Evolutionary conservation across 129 eudicot genomes (phyloP).

Genomic region (Tagetes patula): DNA sequence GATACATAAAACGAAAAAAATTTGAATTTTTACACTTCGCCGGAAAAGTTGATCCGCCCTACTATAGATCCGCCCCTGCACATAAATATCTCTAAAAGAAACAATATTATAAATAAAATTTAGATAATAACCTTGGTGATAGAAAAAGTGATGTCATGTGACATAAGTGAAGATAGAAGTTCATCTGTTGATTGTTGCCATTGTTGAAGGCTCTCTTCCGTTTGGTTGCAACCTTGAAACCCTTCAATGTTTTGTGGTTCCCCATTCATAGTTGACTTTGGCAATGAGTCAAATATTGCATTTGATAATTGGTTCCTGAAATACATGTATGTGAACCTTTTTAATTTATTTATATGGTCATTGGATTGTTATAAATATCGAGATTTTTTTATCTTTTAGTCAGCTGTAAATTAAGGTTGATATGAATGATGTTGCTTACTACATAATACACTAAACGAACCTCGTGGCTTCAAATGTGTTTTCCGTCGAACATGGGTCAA

Average conservation of each 20-base stretch:
- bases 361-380: background rate
- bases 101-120: background rate
- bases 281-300: conserved; percentile 50
- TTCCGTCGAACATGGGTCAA: conserved; percentile 37
- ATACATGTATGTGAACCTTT: conserved; percentile 6
- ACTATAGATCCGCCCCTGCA: too few relatives aligned
- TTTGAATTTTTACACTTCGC: too few relatives aligned
- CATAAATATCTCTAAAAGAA: too few relatives aligned
- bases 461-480: conserved; percentile 42
- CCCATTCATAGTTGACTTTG: conserved; percentile 42
- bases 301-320: conserved; percentile 49
- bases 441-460: conserved; percentile 24
- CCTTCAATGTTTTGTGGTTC: conserved; percentile 46
- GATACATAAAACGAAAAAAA: too few relatives aligned
- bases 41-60: too few relatives aligned
- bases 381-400: background rate
- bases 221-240: conserved; percentile 36
- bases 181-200: conserved; percentile 53
- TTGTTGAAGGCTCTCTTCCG: conserved; percentile 48
- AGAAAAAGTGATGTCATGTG: conserved; percentile 41
- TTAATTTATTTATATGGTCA: background rate
- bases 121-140: conserved; percentile 40
- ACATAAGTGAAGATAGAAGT: conserved; percentile 42
- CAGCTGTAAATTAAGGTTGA: background rate
- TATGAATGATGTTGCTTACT: background rate